Evolutionary conservation across 805 yeast species (phyloP).

Genomic region (Jamesozyma gamospora): DNA sequence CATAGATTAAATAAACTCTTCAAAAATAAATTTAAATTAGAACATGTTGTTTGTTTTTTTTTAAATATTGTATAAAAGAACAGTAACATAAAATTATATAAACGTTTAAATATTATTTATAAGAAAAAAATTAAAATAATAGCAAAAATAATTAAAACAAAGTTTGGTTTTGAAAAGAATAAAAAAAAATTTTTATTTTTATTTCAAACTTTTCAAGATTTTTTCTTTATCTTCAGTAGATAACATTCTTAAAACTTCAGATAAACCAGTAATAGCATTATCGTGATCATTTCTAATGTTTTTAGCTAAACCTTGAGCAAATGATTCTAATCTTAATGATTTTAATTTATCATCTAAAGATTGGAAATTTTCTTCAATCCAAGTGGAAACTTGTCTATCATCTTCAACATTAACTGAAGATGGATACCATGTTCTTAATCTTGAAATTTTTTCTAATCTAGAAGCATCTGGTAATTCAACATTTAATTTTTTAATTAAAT

Average conservation of each 20-base stretch:
- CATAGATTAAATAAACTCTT: too few relatives aligned
- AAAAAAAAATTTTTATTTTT: too few relatives aligned
- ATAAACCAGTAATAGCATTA: constrained; percentile 44
- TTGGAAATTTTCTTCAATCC: constrained; percentile 74
- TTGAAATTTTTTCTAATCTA: constrained; percentile 74
- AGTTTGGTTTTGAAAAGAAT: too few relatives aligned
- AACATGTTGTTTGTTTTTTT: too few relatives aligned
- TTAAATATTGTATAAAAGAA: too few relatives aligned
- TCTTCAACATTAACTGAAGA: constrained; percentile 54
- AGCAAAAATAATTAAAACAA: too few relatives aligned
- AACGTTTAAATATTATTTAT: too few relatives aligned
- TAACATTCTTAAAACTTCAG: constrained; percentile 43
- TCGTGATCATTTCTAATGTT: constrained; percentile 46
- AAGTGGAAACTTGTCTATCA: constrained; percentile 70
- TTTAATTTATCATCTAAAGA: constrained; percentile 50
- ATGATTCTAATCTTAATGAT: constrained; percentile 54
- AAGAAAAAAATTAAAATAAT: too few relatives aligned
- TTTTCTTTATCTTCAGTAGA: constrained; percentile 46
- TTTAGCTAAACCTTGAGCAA: constrained; percentile 54
- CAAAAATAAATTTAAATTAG: too few relatives aligned
- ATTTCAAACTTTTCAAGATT: constrained; percentile 28
- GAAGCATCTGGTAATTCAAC: constrained; percentile 49
- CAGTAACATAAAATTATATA: too few relatives aligned
- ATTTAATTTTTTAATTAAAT: constrained; percentile 64
- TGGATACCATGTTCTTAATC: constrained; percentile 83